Evolutionary conservation across 176 grass and related monocot genomes (phyloP).

Genomic region (Phyllostachys edulis): DNA sequence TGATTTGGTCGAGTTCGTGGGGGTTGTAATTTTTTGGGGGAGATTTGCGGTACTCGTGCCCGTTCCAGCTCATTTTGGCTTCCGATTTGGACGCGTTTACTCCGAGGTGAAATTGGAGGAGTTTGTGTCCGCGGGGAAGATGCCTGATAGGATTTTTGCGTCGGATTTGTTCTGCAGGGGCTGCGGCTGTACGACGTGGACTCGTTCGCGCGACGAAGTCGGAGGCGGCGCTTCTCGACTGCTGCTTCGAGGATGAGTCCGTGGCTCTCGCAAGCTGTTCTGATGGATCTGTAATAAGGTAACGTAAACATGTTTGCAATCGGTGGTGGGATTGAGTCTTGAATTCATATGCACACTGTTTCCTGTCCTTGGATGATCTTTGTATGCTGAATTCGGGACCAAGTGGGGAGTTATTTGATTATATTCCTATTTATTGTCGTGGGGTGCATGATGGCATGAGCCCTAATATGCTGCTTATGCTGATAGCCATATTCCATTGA

Average conservation of each 20-base stretch:
- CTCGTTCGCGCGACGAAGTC: constrained; percentile 33
- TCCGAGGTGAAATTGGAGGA: background rate
- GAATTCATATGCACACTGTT: background rate
- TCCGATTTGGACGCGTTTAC: background rate
- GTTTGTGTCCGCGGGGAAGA: background rate
- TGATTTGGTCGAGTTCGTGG: background rate
- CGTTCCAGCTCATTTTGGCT: background rate
- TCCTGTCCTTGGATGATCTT: background rate
- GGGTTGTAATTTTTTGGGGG: background rate
- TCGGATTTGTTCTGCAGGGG: constrained; percentile 41
- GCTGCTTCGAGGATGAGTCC: constrained; percentile 63
- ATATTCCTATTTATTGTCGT: background rate
- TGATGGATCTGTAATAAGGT: constrained; percentile 63
- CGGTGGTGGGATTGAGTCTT: background rate
- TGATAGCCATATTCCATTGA: background rate
- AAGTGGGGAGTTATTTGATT: background rate
- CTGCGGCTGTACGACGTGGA: constrained; percentile 64
- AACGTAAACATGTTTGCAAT: background rate
- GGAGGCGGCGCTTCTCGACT: constrained; percentile 54
- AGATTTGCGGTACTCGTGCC: background rate
- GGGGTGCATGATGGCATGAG: background rate
- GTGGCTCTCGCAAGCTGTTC: constrained; percentile 48
- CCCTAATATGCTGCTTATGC: background rate
- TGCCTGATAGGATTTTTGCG: constrained; percentile 2
- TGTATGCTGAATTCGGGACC: background rate